Percentiles rank a stretch among this genome's conserved stretches.
Conservation (phyloP, 2,329 filamentous ascomycete species). For the Sporothrix sp. region DNA sequence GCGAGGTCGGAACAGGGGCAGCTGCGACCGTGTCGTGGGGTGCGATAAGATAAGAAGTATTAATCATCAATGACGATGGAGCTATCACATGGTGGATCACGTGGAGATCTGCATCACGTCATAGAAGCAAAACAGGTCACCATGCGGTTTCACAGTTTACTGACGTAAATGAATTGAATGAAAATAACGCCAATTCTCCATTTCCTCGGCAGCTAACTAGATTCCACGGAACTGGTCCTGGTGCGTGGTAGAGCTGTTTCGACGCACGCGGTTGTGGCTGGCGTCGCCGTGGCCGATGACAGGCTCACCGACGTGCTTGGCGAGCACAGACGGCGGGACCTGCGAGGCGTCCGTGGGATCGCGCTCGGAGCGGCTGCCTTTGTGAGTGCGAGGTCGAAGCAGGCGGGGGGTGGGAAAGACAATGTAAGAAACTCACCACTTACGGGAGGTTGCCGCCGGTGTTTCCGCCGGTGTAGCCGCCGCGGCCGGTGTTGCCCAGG, state of each 20-base stretch:
- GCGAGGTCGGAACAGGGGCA: not conserved
- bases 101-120: too few relatives aligned
- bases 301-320: conserved; percentile 37
- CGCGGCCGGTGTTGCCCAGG: conserved; percentile 22
- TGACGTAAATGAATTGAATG: too few relatives aligned
- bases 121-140: too few relatives aligned
- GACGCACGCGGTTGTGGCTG: conserved; percentile 33
- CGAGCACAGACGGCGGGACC: conserved; percentile 45
- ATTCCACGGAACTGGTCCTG: conserved; percentile 41
- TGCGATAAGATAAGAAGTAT: too few relatives aligned
- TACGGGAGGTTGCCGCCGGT: conserved; percentile 41
- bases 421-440: conserved; percentile 21
- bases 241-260: conserved; percentile 36
- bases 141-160: too few relatives aligned
- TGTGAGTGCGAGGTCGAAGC: conserved; percentile 11
- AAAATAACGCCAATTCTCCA: not conserved
- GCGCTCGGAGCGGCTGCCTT: conserved; percentile 15
- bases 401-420: too few relatives aligned
- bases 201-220: conserved; percentile 20
- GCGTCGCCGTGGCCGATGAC: conserved; percentile 35
- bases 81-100: too few relatives aligned
- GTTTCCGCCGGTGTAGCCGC: not conserved
- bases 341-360: conserved; percentile 48
- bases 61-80: too few relatives aligned
- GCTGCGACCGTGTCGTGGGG: too few relatives aligned